A percentile compares a stretch with the other conserved stretches of the same genome.
Conservation (phyloP, 495 filamentous ascomycete species). For the Penicillium canescens region DNA sequence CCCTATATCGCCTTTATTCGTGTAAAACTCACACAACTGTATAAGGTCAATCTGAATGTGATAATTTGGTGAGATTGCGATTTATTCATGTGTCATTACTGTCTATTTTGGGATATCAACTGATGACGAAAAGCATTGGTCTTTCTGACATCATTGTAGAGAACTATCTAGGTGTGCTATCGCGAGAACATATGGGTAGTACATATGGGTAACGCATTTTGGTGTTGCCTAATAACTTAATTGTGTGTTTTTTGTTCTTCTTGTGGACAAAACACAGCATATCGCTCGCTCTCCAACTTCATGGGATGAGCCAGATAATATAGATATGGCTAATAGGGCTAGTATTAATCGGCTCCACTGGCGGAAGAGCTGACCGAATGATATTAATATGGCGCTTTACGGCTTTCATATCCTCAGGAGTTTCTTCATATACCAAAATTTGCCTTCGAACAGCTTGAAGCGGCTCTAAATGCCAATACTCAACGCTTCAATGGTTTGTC, state of each 20-base stretch:
- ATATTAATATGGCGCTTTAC: background rate
- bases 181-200: too few species aligned
- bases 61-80: too few species aligned
- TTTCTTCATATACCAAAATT: slow-evolving; percentile 7
- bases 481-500: background rate
- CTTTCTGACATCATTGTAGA: slow-evolving; percentile 22
- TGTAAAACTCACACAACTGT: too few species aligned
- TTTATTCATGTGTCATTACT: too few species aligned
- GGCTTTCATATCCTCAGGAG: slow-evolving; percentile 1
- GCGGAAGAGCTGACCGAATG: slow-evolving; percentile 12
- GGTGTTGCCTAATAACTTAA: background rate
- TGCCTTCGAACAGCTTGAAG: background rate
- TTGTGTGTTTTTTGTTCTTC: background rate
- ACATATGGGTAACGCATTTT: background rate
- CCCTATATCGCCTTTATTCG: too few species aligned
- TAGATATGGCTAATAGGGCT: too few species aligned
- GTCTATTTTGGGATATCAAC: background rate
- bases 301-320: too few species aligned
- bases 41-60: too few species aligned
- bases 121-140: slow-evolving; percentile 9
- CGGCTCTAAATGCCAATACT: too few species aligned
- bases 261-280: too few species aligned
- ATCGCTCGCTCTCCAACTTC: too few species aligned
- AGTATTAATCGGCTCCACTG: slow-evolving; percentile 1
- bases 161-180: background rate